Evolutionary conservation across 1,284 basidiomycete genomes (phyloP).

Genomic region (Leccinum angustisporum): DNA sequence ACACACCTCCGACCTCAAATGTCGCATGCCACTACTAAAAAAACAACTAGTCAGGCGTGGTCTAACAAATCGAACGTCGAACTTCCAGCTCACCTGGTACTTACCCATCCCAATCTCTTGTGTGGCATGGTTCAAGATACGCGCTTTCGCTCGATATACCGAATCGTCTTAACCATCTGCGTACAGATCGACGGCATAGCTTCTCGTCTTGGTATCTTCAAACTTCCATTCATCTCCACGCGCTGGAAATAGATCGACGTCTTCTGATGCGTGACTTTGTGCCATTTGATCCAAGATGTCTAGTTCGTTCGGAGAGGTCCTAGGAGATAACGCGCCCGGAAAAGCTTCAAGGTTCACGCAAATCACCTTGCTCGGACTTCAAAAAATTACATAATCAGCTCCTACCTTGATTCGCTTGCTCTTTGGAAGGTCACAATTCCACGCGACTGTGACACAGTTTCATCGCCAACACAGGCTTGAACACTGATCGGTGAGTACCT

Average conservation of each 20-base stretch:
- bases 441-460: no score
- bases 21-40: constrained; percentile 42
- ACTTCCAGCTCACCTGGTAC: constrained; percentile 53
- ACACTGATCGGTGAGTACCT: constrained; percentile 48
- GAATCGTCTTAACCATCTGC: constrained; percentile 52
- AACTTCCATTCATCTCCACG: not conserved
- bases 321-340: no score
- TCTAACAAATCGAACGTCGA: not conserved
- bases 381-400: no score
- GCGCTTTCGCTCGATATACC: constrained; percentile 56
- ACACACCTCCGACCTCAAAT: no score
- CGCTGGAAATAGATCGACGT: not conserved
- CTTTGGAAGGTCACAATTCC: no score
- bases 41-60: not conserved
- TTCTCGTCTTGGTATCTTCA: not conserved
- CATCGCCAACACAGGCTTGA: constrained; percentile 92
- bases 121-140: constrained; percentile 54
- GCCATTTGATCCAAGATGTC: no score
- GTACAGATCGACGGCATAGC: constrained; percentile 32
- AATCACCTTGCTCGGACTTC: no score
- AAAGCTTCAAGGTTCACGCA: no score
- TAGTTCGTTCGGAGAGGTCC: no score
- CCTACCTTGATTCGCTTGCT: no score
- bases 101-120: constrained; percentile 67
- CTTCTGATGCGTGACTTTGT: no score